Conservation (phyloP, 495 filamentous ascomycete genomes). For the Collariella sp. region DNA sequence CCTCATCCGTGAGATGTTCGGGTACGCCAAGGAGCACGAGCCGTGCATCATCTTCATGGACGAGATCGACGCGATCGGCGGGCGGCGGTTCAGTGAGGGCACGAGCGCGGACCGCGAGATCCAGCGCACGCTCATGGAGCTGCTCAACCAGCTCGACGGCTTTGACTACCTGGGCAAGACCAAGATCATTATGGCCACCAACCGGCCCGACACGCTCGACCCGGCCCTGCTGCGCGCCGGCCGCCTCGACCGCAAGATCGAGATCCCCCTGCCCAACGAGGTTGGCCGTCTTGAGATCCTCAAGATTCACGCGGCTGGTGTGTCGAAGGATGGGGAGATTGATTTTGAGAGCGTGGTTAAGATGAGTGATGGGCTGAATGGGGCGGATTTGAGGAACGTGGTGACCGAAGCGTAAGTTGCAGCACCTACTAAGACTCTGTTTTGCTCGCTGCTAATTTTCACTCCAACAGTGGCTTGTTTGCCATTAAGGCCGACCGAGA, state of each 20-base stretch:
- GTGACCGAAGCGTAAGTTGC: slow-evolving; percentile 90
- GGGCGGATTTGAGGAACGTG: slow-evolving; percentile 94
- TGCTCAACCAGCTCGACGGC: slow-evolving; percentile 97
- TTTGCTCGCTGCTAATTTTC: slow-evolving; percentile 20
- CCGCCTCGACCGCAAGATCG: slow-evolving; percentile 93
- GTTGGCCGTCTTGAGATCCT: slow-evolving; percentile 95
- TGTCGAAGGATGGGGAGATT: slow-evolving; percentile 86
- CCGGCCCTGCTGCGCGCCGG: slow-evolving; percentile 90
- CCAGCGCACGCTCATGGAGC: slow-evolving; percentile 97
- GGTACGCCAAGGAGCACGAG: slow-evolving; percentile 98
- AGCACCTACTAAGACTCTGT: background rate
- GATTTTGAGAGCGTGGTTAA: slow-evolving; percentile 99
- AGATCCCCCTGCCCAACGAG: slow-evolving; percentile 98
- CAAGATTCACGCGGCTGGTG: slow-evolving; percentile 90
- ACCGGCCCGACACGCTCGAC: slow-evolving; percentile 95
- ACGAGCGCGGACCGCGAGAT: slow-evolving; percentile 98
- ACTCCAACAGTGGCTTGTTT: slow-evolving; percentile 64
- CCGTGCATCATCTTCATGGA: slow-evolving; percentile 99
- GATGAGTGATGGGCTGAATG: slow-evolving; percentile 98
- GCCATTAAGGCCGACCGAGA: slow-evolving; percentile 97
- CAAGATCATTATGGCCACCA: slow-evolving; percentile 99
- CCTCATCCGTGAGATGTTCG: slow-evolving; percentile 98
- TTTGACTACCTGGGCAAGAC: slow-evolving; percentile 99
- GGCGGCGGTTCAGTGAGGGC: slow-evolving; percentile 94
- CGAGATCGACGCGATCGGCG: slow-evolving; percentile 98